These are phyloP conservation scores for Globisporangium canariense DNA, from an alignment of 352 stramenopile genomes.

Conservation along the genomic window DNA sequence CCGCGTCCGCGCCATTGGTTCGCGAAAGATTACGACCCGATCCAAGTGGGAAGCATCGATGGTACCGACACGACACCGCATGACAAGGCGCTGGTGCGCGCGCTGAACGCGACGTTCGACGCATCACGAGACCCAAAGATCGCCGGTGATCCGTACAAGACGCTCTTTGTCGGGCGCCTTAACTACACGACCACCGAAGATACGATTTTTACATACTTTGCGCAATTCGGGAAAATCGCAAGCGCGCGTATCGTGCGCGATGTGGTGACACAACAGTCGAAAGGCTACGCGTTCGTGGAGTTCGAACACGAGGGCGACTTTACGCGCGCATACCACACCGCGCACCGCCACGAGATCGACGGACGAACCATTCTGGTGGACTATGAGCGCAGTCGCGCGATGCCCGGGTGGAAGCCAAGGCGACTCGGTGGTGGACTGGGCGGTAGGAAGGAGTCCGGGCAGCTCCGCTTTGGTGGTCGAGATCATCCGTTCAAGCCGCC, in stretches of 20 bases:
- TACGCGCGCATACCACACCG: constrained; percentile 46
- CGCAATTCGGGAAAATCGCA: constrained; percentile 38
- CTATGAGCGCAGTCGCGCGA: constrained; percentile 72
- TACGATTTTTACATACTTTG: constrained; percentile 42
- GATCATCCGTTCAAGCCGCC: constrained; percentile 70
- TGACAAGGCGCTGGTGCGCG: constrained; percentile 60
- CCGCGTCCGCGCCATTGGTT: constrained; percentile 42
- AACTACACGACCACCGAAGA: constrained; percentile 54
- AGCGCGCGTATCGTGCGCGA: constrained; percentile 67
- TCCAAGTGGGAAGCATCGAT: constrained; percentile 71
- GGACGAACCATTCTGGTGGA: constrained; percentile 67
- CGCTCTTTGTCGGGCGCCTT: constrained; percentile 71
- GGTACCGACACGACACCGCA: constrained; percentile 56
- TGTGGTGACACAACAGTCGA: constrained; percentile 55
- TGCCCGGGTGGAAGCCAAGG: constrained; percentile 79
- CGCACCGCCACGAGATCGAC: constrained; percentile 58
- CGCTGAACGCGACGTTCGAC: constrained; percentile 49
- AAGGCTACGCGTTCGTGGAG: constrained; percentile 80
- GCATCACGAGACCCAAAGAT: constrained; percentile 57
- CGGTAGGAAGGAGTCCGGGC: constrained; percentile 72
- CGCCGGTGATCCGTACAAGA: constrained; percentile 52
- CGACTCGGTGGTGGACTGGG: constrained; percentile 77
- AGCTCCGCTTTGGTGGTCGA: constrained; percentile 78
- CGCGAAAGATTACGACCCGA: constrained; percentile 59
- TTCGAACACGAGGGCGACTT: constrained; percentile 58